Conservation (phyloP, 768 basidiomycete species). For the Pholiota microspora region DNA sequence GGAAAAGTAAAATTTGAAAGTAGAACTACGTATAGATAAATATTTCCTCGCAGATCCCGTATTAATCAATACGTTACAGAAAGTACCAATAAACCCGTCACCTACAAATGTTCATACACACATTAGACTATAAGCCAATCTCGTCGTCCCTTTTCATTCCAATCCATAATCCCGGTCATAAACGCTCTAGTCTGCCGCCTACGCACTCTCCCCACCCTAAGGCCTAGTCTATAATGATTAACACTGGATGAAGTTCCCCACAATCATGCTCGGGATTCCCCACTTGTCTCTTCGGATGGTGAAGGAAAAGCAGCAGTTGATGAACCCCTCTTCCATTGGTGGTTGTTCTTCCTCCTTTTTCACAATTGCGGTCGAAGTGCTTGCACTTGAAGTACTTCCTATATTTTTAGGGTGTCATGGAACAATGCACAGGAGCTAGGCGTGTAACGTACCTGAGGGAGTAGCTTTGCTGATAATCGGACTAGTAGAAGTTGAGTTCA, state of each 20-base stretch:
- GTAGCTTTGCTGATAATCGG: constrained; percentile 24
- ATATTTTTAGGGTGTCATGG: not conserved
- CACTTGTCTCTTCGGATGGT: constrained; percentile 82
- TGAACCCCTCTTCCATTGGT: constrained; percentile 66
- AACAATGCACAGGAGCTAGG: not conserved
- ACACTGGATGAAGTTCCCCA: constrained; percentile 84
- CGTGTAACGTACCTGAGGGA: constrained; percentile 12
- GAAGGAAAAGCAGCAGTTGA: constrained; percentile 91
- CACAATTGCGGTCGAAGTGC: constrained; percentile 9
- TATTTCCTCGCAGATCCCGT: not conserved
- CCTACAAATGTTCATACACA: constrained; percentile 7
- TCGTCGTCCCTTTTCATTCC: not conserved
- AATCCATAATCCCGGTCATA: not conserved
- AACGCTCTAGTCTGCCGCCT: too few relatives aligned
- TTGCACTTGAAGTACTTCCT: constrained; percentile 12
- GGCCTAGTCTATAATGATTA: constrained; percentile 19
- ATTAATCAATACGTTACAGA: constrained; percentile 6
- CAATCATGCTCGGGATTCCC: constrained; percentile 89
- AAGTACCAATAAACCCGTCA: not conserved
- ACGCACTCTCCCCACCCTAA: not conserved
- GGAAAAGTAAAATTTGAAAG: too few relatives aligned
- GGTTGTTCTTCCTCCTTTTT: constrained; percentile 28
- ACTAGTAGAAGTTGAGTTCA: constrained; percentile 39
- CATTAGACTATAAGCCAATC: not conserved
- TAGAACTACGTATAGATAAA: too few relatives aligned